phyloP scores from a whole-genome alignment of 306 rosid genomes.

The Lathyrus tuberosus region DNA sequence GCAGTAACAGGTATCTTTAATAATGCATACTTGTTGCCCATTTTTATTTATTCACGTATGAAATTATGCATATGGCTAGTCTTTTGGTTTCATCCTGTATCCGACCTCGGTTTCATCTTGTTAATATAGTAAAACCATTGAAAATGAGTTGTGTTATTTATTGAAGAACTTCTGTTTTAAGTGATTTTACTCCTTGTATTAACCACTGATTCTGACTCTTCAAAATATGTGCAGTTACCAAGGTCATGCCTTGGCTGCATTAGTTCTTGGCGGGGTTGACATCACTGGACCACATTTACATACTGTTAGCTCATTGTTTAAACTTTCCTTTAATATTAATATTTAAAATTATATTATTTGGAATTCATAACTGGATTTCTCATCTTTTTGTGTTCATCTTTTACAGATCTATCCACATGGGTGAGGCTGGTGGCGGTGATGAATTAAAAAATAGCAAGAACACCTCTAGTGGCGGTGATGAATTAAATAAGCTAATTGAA shows the following conservation, averaged over 20 bases:
- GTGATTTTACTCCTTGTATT: conserved; percentile 7
- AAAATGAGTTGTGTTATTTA: conserved; percentile 37
- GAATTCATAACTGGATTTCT: conserved; percentile 27
- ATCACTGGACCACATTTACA: conserved; percentile 93
- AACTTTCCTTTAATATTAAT: conserved; percentile 15
- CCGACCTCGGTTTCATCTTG: background rate
- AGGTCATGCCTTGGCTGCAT: conserved; percentile 84
- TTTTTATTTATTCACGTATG: conserved; percentile 9
- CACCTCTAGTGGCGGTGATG: too few species aligned
- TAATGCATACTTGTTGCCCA: conserved; percentile 11
- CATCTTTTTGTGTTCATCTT: conserved; percentile 40
- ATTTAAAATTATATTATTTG: conserved; percentile 15
- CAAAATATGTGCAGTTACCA: conserved; percentile 62
- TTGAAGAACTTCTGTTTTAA: conserved; percentile 19
- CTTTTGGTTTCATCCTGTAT: conserved; percentile 1
- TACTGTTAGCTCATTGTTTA: conserved; percentile 62
- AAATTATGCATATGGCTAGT: background rate
- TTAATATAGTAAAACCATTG: conserved; percentile 12
- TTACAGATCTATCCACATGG: conserved; percentile 89
- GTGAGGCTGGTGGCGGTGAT: too few species aligned
- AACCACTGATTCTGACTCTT: conserved; percentile 21
- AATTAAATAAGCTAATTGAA: conserved; percentile 90
- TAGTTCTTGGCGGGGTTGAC: conserved; percentile 99
- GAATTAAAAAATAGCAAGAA: too few species aligned
- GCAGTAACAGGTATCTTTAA: conserved; percentile 84